phyloP scores from a whole-genome alignment of 805 yeast species.

The Metschnikowia drakensbergensis region DNA sequence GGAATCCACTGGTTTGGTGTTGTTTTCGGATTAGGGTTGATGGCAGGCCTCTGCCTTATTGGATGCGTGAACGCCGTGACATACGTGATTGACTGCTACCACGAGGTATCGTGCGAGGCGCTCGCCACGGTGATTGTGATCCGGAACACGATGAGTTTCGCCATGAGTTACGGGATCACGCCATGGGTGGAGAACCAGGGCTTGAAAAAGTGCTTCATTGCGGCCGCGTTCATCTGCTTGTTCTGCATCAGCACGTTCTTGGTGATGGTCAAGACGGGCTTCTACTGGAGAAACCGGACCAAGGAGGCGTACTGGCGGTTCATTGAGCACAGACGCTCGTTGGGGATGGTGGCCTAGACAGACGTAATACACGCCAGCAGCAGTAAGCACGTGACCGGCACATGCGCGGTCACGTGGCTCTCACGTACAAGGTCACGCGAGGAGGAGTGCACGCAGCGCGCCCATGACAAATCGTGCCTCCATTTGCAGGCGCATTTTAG shows the following conservation, averaged over 20 bases:
- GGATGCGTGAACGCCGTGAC: constrained; percentile 28
- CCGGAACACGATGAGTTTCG: constrained; percentile 58
- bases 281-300: constrained; percentile 33
- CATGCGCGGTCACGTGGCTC: background rate
- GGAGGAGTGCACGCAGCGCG: background rate
- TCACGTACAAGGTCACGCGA: no score
- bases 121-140: constrained; percentile 51
- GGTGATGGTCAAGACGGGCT: constrained; percentile 34
- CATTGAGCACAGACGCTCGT: constrained; percentile 19
- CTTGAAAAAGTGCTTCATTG: constrained; percentile 52
- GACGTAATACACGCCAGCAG: no score
- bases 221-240: constrained; percentile 51
- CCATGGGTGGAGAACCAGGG: constrained; percentile 55
- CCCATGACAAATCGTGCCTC: background rate
- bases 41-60: constrained; percentile 20
- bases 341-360: constrained; percentile 8
- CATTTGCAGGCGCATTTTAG: background rate
- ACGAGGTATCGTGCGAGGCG: constrained; percentile 27
- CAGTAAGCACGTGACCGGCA: background rate
- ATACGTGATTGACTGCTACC: constrained; percentile 26
- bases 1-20: constrained; percentile 24
- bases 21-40: constrained; percentile 24
- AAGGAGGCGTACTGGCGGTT: constrained; percentile 33
- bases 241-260: constrained; percentile 45
- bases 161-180: constrained; percentile 56